Conservation (phyloP, 1,284 basidiomycete genomes). For the Ustilago shanxiensis region DNA sequence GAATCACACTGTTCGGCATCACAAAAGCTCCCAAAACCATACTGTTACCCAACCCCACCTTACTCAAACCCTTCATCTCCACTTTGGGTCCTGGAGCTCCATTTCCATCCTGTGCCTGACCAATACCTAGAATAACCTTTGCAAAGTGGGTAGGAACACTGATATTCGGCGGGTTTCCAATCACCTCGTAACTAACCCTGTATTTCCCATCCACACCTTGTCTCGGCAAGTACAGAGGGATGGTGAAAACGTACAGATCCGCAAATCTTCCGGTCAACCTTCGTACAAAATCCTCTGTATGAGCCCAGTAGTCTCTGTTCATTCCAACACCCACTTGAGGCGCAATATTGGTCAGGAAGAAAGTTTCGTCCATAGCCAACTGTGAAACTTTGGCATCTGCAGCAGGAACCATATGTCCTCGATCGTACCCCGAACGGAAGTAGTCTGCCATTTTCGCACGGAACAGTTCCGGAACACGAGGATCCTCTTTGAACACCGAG, state of each 20-base stretch:
- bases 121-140: conserved; percentile 84
- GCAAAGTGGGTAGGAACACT: conserved; percentile 98
- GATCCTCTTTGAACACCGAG: conserved; percentile 89
- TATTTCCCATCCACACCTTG: conserved; percentile 89
- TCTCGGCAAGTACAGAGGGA: conserved; percentile 94
- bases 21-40: conserved; percentile 66
- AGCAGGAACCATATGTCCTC: conserved; percentile 97
- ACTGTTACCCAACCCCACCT: conserved; percentile 27
- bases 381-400: conserved; percentile 93
- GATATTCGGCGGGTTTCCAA: conserved; percentile 89
- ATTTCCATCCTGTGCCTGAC: conserved; percentile 10
- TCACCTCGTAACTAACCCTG: conserved; percentile 88
- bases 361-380: conserved; percentile 96
- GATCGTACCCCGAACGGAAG: conserved; percentile 90
- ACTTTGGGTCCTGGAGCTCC: conserved; percentile 26
- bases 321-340: conserved; percentile 98
- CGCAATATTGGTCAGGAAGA: conserved; percentile 93
- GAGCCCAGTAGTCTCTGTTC: conserved; percentile 86
- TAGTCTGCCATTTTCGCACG: conserved; percentile 82
- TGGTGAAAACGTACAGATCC: conserved; percentile 96
- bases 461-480: conserved; percentile 81
- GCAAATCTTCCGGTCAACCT: conserved; percentile 85
- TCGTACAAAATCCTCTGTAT: conserved; percentile 89
- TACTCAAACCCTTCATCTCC: conserved; percentile 28
- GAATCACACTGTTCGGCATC: conserved; percentile 68